Evolutionary conservation across 768 basidiomycete genomes (phyloP).

Genomic region (Austroboletus eburneus): DNA sequence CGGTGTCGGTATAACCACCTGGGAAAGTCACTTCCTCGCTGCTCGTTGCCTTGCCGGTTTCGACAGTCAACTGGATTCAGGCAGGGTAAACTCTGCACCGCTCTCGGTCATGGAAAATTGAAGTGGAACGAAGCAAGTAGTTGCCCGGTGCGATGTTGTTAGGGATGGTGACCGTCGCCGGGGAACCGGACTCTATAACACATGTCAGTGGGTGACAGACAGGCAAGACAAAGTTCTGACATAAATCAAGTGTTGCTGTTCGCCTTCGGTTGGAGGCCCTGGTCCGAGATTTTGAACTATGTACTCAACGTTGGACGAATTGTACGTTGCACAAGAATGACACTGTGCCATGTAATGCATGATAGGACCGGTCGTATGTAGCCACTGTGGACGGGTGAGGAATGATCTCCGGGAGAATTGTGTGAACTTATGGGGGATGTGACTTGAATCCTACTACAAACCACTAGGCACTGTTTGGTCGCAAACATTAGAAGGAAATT

Average conservation of each 20-base stretch:
- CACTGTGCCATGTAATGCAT: constrained; percentile 72
- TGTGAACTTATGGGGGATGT: too few relatives aligned
- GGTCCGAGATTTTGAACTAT: constrained; percentile 77
- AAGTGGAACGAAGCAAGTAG: constrained; percentile 74
- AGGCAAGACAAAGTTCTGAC: constrained; percentile 32
- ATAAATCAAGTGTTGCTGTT: constrained; percentile 45
- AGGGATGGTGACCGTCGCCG: constrained; percentile 42
- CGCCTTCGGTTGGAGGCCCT: constrained; percentile 32
- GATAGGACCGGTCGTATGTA: constrained; percentile 60
- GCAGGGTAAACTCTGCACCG: constrained; percentile 44
- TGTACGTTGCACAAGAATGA: constrained; percentile 52
- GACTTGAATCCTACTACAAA: too few relatives aligned
- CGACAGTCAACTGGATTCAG: constrained; percentile 25
- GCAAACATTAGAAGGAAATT: too few relatives aligned
- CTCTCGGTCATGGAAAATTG: constrained; percentile 51
- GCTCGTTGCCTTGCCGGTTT: constrained; percentile 18
- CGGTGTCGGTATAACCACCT: constrained; percentile 63
- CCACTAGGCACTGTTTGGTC: too few relatives aligned
- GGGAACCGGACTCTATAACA: constrained; percentile 34
- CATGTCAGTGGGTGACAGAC: not conserved
- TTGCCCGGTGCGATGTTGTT: constrained; percentile 55
- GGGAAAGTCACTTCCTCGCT: constrained; percentile 54
- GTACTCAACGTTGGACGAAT: constrained; percentile 47
- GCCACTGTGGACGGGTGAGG: constrained; percentile 33
- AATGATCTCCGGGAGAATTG: too few relatives aligned